Conservation (phyloP, 305 asterid genomes). For the Petunia hybrid region DNA sequence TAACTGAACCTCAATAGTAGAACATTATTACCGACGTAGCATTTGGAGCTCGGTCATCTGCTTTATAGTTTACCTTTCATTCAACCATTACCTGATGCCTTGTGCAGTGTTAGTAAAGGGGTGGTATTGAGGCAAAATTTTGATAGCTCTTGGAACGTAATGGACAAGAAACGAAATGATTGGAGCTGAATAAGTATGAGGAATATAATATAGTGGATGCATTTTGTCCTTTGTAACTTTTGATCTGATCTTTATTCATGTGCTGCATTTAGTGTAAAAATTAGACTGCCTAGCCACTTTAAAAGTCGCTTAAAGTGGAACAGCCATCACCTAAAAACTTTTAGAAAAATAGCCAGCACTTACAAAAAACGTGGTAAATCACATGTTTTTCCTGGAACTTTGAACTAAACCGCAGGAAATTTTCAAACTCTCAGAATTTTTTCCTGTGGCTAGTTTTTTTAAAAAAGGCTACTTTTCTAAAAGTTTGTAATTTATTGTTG, state of each 20-base stretch:
- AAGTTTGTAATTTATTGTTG: too few species aligned
- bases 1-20: background rate
- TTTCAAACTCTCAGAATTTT: too few species aligned
- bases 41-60: background rate
- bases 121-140: background rate
- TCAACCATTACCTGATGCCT: background rate
- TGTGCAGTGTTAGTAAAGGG: background rate
- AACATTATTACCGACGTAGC: background rate
- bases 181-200: background rate
- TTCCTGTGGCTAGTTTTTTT: too few species aligned
- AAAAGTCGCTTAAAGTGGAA: too few species aligned
- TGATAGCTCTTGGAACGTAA: background rate
- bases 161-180: constrained; percentile 24
- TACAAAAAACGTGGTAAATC: too few species aligned
- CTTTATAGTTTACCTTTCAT: background rate
- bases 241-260: background rate
- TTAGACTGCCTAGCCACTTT: too few species aligned
- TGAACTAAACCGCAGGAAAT: too few species aligned
- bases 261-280: background rate
- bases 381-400: too few species aligned
- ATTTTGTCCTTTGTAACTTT: background rate
- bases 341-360: too few species aligned
- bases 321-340: too few species aligned
- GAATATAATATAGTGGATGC: background rate
- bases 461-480: too few species aligned